Evolutionary conservation across 768 basidiomycete genomes (phyloP).

Genomic region (Termitomyces sp.): DNA sequence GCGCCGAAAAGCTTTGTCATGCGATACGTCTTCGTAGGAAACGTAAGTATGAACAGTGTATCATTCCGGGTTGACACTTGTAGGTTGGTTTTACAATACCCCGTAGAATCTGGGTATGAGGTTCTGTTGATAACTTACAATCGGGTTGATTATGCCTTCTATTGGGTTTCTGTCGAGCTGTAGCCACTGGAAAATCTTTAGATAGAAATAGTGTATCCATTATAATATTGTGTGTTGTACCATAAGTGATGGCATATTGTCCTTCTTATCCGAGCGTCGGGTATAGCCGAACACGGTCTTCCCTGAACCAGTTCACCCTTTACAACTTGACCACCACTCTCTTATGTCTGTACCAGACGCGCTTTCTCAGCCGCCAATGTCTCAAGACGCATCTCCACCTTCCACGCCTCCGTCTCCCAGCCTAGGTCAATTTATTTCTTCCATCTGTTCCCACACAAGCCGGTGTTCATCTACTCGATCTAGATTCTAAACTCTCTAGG

Average conservation of each 20-base stretch:
- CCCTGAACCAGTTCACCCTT: conserved; percentile 15
- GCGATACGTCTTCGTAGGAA: conserved; percentile 12
- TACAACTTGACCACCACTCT: conserved; percentile 9
- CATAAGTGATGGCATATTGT: not conserved
- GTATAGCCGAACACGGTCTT: conserved; percentile 33
- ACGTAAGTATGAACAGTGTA: conserved; percentile 1
- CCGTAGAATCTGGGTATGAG: not conserved
- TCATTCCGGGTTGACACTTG: not conserved
- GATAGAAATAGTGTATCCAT: not conserved
- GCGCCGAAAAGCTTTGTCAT: conserved; percentile 36
- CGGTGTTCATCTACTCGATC: conserved; percentile 21
- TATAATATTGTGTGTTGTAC: conserved; percentile 1
- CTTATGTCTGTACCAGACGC: conserved; percentile 16
- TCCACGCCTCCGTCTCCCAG: conserved; percentile 48
- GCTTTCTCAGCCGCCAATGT: conserved; percentile 16
- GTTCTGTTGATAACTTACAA: not conserved
- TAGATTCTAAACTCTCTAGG: conserved; percentile 53
- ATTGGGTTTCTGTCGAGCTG: not conserved
- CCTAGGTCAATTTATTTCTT: conserved; percentile 35
- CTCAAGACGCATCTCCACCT: conserved; percentile 29
- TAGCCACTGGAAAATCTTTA: not conserved
- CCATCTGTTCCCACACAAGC: not conserved
- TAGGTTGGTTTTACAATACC: not conserved
- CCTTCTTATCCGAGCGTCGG: conserved; percentile 26
- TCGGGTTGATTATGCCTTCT: not conserved